These are phyloP conservation scores for Populus tremula DNA, from an alignment of 345 rosid species.

Conservation along the genomic window DNA sequence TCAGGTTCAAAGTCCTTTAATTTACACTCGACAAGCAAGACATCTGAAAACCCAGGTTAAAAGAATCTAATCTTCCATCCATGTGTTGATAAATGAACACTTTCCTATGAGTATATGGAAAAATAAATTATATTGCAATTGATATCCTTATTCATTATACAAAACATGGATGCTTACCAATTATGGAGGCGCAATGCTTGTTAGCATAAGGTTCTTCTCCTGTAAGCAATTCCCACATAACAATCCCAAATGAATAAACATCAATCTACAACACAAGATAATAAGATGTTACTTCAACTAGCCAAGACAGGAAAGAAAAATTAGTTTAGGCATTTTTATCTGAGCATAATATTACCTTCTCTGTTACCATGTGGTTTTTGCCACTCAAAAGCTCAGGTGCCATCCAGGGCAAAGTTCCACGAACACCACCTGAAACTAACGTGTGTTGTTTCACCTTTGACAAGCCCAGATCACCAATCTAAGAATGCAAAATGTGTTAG, in stretches of 20 bases:
- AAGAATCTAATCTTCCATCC: not conserved
- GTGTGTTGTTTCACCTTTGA: slow-evolving; percentile 97
- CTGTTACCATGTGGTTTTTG: slow-evolving; percentile 94
- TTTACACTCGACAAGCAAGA: not conserved
- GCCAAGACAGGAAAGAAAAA: not conserved
- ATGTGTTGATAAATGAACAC: not conserved
- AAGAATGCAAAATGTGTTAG: slow-evolving; percentile 20
- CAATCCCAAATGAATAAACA: slow-evolving; percentile 96
- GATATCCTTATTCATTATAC: not conserved
- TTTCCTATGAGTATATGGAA: not conserved
- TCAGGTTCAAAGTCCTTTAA: not conserved
- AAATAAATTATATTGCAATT: not conserved
- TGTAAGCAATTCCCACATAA: slow-evolving; percentile 97
- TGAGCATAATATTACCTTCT: slow-evolving; percentile 55
- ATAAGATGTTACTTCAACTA: not conserved
- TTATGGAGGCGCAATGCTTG: slow-evolving; percentile 93
- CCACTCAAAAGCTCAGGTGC: slow-evolving; percentile 99
- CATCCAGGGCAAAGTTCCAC: slow-evolving; percentile 99
- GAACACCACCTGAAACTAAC: slow-evolving; percentile 94
- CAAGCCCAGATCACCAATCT: slow-evolving; percentile 97
- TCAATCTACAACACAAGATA: slow-evolving; percentile 56
- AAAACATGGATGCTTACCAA: slow-evolving; percentile 49
- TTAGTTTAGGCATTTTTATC: not conserved
- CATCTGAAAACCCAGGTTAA: not conserved
- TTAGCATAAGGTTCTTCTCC: slow-evolving; percentile 95